Conservation (phyloP, 192 early-diverging fungal species). For the Allomyces javanicus region DNA sequence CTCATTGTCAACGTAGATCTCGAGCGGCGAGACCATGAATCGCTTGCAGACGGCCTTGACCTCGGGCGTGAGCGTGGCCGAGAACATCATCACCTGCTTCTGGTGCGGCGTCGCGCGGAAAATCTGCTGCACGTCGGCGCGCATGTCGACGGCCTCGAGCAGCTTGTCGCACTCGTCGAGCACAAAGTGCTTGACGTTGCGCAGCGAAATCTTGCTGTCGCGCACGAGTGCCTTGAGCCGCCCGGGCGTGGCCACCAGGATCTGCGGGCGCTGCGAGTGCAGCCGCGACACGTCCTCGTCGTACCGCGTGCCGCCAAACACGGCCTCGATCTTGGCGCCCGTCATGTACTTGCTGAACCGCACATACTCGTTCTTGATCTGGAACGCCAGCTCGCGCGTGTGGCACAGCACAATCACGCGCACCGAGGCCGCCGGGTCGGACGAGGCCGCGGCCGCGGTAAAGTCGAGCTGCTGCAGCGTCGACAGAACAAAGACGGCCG, state of each 20-base stretch:
- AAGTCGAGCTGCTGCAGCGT: constrained; percentile 84
- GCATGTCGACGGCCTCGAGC: constrained; percentile 88
- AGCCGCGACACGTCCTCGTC: constrained; percentile 59
- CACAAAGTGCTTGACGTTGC: constrained; percentile 88
- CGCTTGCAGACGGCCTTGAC: constrained; percentile 84
- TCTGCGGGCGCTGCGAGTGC: constrained; percentile 81
- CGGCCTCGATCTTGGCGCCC: constrained; percentile 76
- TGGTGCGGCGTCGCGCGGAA: constrained; percentile 83
- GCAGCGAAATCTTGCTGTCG: constrained; percentile 62
- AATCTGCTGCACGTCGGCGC: constrained; percentile 88
- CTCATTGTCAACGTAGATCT: constrained; percentile 96
- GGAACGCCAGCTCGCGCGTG: constrained; percentile 93
- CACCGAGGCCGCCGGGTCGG: background rate
- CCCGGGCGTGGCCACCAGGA: constrained; percentile 95
- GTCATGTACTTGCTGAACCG: constrained; percentile 93
- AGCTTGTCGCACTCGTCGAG: constrained; percentile 99
- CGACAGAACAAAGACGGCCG: constrained; percentile 90
- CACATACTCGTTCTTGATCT: constrained; percentile 92
- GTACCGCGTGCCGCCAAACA: constrained; percentile 75
- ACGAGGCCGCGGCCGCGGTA: constrained; percentile 49
- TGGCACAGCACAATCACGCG: constrained; percentile 85
- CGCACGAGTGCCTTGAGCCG: constrained; percentile 68
- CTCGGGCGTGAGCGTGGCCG: constrained; percentile 83
- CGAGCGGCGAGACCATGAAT: constrained; percentile 93
- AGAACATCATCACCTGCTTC: constrained; percentile 99